Conservation (phyloP, 2,329 filamentous ascomycete genomes). For the Incumbomyces lentus region DNA sequence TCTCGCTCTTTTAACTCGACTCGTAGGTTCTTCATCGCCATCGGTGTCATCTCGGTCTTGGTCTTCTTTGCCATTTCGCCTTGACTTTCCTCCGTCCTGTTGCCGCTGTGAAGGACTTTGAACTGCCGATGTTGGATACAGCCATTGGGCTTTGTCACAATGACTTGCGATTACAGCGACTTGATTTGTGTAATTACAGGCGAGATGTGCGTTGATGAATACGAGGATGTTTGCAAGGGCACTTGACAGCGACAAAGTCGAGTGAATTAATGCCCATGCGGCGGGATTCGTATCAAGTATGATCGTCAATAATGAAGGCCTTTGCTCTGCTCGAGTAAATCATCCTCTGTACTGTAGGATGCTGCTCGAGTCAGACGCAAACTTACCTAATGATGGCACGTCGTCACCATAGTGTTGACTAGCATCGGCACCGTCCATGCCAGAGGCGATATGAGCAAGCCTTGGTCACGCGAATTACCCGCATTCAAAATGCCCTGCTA, state of each 20-base stretch:
- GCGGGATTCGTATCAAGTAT: conserved; percentile 94
- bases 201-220: conserved; percentile 93
- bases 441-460: conserved; percentile 15
- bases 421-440: conserved; percentile 58
- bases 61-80: background rate
- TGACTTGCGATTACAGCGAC: conserved; percentile 88
- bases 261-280: conserved; percentile 72
- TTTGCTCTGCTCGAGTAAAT: conserved; percentile 34
- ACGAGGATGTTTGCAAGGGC: conserved; percentile 83
- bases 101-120: conserved; percentile 10
- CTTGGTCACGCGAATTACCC: too few relatives aligned
- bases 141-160: conserved; percentile 73
- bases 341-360: conserved; percentile 6
- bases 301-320: conserved; percentile 77
- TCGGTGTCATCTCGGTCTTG: conserved; percentile 17
- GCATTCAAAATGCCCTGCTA: too few relatives aligned
- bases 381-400: conserved; percentile 3
- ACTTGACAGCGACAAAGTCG: conserved; percentile 66
- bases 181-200: conserved; percentile 86
- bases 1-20: conserved; percentile 16
- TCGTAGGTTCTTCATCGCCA: conserved; percentile 14
- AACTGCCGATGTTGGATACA: conserved; percentile 57
- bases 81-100: conserved; percentile 12
- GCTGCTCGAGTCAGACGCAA: conserved; percentile 6
- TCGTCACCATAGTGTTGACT: conserved; percentile 42